Evolutionary conservation across 345 rosid species (phyloP), one percentile per base, ranked within the genome.

Genomic region (Eucalyptus cloeziana): DNA sequence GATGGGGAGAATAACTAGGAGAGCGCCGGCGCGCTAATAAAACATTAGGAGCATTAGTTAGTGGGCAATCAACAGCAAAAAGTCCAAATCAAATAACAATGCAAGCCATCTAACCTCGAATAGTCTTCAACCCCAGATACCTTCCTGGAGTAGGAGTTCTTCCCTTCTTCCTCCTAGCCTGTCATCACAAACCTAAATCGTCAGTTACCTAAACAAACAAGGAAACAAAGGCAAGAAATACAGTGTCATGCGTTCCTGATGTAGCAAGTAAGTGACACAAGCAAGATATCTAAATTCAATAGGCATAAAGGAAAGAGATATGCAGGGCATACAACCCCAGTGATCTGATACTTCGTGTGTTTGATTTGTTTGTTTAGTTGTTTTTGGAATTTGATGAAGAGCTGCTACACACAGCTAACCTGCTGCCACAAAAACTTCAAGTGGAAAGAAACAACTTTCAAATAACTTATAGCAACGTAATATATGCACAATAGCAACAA

Each of bases 381-480:
- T 91, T 92, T 91, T 95, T 92, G 95, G 90, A 89, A 93, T 92
- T 94, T 90, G 99, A 88, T 90, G 98, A 95, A 93, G 99, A 92
- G 96, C 96, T 96, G 97, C 97, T 94, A 94, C 97, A 93, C 94
- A 95, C 97, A 96, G 98, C 97, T 95, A 94, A 95, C 99, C 98
- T 96, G 98, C 95, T 96, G 99, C 92, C 93, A 96, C 94, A 95
- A 30, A 95, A 95, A 92, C 97, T 95, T 94, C 94, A 95, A 94
- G 96, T 89, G 94, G 95, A 95, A 95, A 95, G 92, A 94, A 96
- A 95, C 94, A 93, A 91, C 95, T 93, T 93, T 93, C 94, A 96
- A 95, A 89, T 87, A 54, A 62, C 85, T 2, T 30, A 47, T 76
- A 76, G 47, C 85, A 76, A 76, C 7, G 47, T 40, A 76, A 76